Evolutionary conservation across 495 filamentous ascomycete species (phyloP).

Genomic region (Hypoxylon lenormandii): DNA sequence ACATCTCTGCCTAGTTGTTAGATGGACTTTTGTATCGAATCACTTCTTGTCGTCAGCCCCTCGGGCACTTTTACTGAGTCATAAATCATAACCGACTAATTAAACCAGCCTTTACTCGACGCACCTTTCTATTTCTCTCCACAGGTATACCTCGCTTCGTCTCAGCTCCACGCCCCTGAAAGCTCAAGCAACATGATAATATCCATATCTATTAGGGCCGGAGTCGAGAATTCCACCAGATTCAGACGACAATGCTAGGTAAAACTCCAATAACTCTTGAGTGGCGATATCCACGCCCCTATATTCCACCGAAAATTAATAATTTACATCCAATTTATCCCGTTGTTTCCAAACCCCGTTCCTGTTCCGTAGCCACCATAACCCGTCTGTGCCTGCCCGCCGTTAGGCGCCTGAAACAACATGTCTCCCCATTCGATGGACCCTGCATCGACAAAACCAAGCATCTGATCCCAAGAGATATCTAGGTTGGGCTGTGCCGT

Average conservation of each 20-base stretch:
- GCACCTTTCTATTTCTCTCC: neutral
- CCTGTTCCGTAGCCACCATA: constrained; percentile 22
- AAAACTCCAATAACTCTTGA: constrained; percentile 6
- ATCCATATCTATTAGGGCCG: neutral
- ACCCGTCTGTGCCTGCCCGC: constrained; percentile 23
- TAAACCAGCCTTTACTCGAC: neutral
- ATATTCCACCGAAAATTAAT: neutral
- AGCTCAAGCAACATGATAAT: neutral
- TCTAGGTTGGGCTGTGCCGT: constrained; percentile 24
- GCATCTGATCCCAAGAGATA: constrained; percentile 53
- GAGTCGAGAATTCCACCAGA: neutral
- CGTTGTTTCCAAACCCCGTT: constrained; percentile 33
- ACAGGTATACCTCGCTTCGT: neutral
- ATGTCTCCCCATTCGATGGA: constrained; percentile 60
- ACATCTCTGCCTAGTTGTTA: constrained; percentile 7
- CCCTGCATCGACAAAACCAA: constrained; percentile 53
- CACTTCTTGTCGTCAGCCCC: constrained; percentile 2
- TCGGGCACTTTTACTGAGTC: constrained; percentile 6
- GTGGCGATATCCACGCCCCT: constrained; percentile 7
- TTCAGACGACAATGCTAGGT: neutral
- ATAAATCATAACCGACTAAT: constrained; percentile 4
- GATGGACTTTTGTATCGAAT: neutral
- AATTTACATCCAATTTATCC: constrained; percentile 42
- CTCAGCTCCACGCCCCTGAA: neutral
- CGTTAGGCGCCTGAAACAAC: constrained; percentile 50